Conservation (phyloP, 257 asterid species). For the Paulownia fortunei region DNA sequence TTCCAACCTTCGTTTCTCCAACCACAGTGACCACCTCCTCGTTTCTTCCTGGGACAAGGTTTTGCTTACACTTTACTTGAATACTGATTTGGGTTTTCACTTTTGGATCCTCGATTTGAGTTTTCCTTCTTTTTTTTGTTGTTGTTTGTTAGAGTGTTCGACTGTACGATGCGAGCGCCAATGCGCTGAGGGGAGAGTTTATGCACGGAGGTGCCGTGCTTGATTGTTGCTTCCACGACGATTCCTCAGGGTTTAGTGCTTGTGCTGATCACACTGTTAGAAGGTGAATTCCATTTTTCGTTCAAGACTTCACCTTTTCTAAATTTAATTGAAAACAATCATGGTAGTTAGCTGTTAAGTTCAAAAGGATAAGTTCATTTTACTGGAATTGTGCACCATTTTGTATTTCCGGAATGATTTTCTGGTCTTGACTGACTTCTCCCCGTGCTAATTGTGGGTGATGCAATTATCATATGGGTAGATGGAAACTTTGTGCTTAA, state of each 20-base stretch:
- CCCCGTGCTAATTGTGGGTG: neutral
- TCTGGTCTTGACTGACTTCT: neutral
- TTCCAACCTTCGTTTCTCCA: constrained; percentile 72
- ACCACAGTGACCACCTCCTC: constrained; percentile 68
- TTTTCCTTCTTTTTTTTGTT: neutral
- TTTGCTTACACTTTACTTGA: neutral
- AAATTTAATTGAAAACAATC: neutral
- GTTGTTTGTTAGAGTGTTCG: constrained; percentile 59
- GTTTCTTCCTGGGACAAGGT: constrained; percentile 88
- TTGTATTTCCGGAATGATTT: neutral
- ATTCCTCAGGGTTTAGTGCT: constrained; percentile 91
- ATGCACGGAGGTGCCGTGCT: constrained; percentile 85
- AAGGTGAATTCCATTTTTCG: constrained; percentile 50
- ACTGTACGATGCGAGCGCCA: constrained; percentile 90
- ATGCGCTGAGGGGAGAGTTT: constrained; percentile 80
- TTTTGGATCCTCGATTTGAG: neutral
- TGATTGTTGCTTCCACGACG: constrained; percentile 94
- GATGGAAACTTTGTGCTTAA: neutral
- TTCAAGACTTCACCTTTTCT: neutral
- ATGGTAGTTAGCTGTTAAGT: neutral
- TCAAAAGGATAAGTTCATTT: neutral
- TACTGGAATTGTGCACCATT: neutral
- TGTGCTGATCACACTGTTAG: constrained; percentile 79
- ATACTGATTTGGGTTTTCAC: too few relatives aligned
- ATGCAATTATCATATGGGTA: neutral